Base-by-base conservation (phyloP, 352 stramenopile genomes). In the Elongisporangium undulatum region DNA sequence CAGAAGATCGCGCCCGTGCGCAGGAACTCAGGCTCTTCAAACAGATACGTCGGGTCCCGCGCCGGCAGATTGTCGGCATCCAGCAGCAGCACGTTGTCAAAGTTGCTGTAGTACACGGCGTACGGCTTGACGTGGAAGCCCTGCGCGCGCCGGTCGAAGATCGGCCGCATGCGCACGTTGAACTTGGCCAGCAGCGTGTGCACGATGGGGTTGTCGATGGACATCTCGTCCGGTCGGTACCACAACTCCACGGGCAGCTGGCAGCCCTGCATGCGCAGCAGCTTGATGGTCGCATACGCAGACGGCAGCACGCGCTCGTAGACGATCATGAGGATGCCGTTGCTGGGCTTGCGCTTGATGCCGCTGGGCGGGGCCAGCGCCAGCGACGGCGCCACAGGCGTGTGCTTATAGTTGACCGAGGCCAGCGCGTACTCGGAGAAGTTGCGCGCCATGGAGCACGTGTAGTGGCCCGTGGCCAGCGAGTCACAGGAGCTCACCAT, bases 211-310 rank as follows among this genome's bases (percentile, higher is more conserved):
- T 90, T 89, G 54, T 92, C 78, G 4, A 91, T 85, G 13, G 79
- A 85, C 82, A 94, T 92, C 69, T 96, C 85, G 57, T 94, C 85
- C 6, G 82, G 83, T 10, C 82, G 77, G 62, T 94, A 94, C 83
- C 85, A 96, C 13, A 96, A 61, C 65, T 96, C 87, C 6, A 96
- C 75, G 3, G 87, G 85, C 9, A 96, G 59, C 39, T 85, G 68
- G 22, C 83, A 94, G 29, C 85, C 85, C 53, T 90, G 80, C 8
- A 86, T 63, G n/a, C 86, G 80, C 22, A 95, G 66, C 69, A 91
- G 75, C 21, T 80, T 66, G 69, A 94, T 93, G 4, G 77, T 89
- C 49, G 85, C 86, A 63, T 90, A 95, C 57, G 82, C 82, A 0
- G 72, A 87, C 39, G 82, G 79, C 17, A 95, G 60, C 24, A 94